Percentiles rank a stretch among this genome's conserved stretches.
Evolutionary conservation across 225 moss, liverwort and hornwort genomes (phyloP).

Genomic region (Sphagnum tenellum): DNA sequence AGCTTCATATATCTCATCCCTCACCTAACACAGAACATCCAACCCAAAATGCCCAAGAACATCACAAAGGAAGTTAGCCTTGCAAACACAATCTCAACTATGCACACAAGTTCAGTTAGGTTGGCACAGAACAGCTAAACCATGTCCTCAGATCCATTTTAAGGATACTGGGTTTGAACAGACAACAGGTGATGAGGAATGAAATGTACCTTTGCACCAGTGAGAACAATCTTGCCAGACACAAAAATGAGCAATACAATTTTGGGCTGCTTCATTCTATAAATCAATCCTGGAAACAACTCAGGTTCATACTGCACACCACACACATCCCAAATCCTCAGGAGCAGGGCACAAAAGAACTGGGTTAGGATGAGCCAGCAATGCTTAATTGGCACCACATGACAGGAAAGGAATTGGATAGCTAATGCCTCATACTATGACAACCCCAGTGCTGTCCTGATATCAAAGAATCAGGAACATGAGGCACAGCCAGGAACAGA

Average conservation of each 20-base stretch:
- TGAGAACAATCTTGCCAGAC: slow-evolving; percentile 92
- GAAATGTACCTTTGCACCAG: slow-evolving; percentile 77
- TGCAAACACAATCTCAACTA: no score
- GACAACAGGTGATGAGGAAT: no score
- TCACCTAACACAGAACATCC: no score
- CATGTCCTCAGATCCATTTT: no score
- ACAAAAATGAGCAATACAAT: slow-evolving; percentile 96
- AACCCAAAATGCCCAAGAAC: no score
- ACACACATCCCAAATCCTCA: slow-evolving; percentile 2
- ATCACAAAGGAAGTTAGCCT: no score
- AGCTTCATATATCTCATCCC: no score
- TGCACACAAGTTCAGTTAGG: no score
- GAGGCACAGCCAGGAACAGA: neutral
- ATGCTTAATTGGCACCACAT: neutral
- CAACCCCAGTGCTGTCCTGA: no score
- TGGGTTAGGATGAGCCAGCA: neutral
- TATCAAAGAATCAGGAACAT: neutral
- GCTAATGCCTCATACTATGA: neutral
- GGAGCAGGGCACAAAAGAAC: neutral
- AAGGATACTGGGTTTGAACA: no score
- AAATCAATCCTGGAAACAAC: slow-evolving; percentile 91
- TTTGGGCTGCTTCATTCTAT: slow-evolving; percentile 99
- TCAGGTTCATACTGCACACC: slow-evolving; percentile 88
- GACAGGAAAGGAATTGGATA: neutral
- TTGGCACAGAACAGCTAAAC: no score